Evolutionary conservation across 495 filamentous ascomycete genomes (phyloP).

Genomic region (Bacidia gigantensis): DNA sequence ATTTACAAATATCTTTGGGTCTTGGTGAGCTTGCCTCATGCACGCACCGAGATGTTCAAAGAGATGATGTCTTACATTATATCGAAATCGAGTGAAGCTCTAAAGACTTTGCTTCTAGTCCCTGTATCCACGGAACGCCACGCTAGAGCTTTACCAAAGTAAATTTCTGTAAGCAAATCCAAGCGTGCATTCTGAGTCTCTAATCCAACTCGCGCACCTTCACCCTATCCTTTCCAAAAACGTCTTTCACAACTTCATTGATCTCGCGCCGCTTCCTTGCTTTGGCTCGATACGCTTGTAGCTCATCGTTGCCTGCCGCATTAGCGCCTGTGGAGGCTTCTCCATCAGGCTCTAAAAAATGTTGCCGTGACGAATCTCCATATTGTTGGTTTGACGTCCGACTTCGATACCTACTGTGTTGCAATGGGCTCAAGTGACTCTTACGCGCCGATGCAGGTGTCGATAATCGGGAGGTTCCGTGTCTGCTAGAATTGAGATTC

Average conservation of each 20-base stretch:
- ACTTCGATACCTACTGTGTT: slow-evolving; percentile 32
- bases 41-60: too few relatives aligned
- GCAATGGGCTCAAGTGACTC: slow-evolving; percentile 24
- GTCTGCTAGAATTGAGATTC: slow-evolving; percentile 24
- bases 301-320: slow-evolving; percentile 33
- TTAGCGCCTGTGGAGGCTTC: too few relatives aligned
- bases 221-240: slow-evolving; percentile 23
- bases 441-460: slow-evolving; percentile 25
- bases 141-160: neutral
- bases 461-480: slow-evolving; percentile 19
- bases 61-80: too few relatives aligned
- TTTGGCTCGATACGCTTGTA: slow-evolving; percentile 43
- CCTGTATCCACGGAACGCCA: neutral
- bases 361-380: too few relatives aligned
- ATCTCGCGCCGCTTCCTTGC: slow-evolving; percentile 39
- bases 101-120: neutral
- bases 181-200: neutral
- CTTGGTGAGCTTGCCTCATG: too few relatives aligned
- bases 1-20: too few relatives aligned
- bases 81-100: too few relatives aligned
- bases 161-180: neutral
- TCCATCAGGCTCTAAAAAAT: too few relatives aligned
- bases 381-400: slow-evolving; percentile 32
- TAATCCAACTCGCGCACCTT: slow-evolving; percentile 9
- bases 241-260: slow-evolving; percentile 29